These are phyloP conservation scores for Ganoderma lucidum DNA, from an alignment of 1,284 basidiomycete genomes.

Conservation along the genomic window DNA sequence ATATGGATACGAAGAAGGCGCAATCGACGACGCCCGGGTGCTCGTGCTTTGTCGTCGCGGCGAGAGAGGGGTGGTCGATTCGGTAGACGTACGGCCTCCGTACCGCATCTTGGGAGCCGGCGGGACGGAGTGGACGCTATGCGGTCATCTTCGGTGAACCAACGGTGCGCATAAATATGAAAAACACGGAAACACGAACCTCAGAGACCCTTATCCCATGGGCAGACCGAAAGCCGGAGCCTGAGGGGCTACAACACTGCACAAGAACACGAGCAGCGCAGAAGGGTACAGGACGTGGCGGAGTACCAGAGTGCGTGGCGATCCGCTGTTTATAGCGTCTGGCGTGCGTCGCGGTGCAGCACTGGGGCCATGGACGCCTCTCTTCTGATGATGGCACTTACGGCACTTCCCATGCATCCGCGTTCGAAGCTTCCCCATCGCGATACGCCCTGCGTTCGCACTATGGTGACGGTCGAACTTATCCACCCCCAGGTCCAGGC, in stretches of 20 bases:
- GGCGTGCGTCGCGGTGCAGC: constrained; percentile 1
- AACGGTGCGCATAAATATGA: neutral
- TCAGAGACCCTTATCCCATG: constrained; percentile 8
- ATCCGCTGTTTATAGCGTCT: constrained; percentile 23
- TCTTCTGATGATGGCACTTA: constrained; percentile 18
- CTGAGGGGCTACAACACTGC: neutral
- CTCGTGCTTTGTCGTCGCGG: constrained; percentile 25
- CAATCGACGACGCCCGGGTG: constrained; percentile 8
- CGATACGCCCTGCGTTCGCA: neutral
- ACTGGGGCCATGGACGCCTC: constrained; percentile 15
- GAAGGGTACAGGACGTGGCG: constrained; percentile 7
- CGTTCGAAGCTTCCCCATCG: constrained; percentile 19
- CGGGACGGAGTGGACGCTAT: neutral
- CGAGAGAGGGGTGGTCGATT: constrained; percentile 1
- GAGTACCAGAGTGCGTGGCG: neutral
- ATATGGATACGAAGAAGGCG: constrained; percentile 30
- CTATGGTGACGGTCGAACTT: neutral
- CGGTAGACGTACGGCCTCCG: constrained; percentile 7
- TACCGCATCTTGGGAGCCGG: neutral
- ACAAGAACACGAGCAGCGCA: constrained; percentile 3
- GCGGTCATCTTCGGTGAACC: neutral
- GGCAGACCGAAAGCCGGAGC: constrained; percentile 7
- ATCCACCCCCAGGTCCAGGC: constrained; percentile 4
- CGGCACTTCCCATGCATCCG: constrained; percentile 24
- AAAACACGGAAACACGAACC: neutral